Evolutionary conservation across 2,329 filamentous ascomycete species (phyloP).

Genomic region (Cladosporium sp.): DNA sequence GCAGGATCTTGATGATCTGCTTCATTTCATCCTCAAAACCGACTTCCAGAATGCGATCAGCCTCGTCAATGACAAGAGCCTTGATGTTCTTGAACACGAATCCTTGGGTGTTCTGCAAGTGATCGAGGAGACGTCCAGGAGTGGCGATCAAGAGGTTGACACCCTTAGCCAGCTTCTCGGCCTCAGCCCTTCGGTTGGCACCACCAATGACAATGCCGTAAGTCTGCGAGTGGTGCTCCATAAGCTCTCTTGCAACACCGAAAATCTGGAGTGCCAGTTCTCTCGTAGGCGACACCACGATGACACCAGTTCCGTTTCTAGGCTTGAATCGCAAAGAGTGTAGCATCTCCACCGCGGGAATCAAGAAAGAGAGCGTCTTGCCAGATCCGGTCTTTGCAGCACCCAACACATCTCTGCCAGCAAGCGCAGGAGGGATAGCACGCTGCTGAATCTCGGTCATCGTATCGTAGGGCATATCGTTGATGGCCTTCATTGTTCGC

Average conservation of each 20-base stretch:
- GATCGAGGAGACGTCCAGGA: constrained; percentile 86
- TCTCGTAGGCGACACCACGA: constrained; percentile 87
- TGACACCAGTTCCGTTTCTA: constrained; percentile 83
- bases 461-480: constrained; percentile 86
- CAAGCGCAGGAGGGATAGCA: constrained; percentile 81
- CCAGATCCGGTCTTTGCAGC: constrained; percentile 95
- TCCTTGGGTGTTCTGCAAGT: constrained; percentile 84
- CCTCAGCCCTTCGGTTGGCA: constrained; percentile 84
- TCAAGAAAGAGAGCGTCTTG: constrained; percentile 92
- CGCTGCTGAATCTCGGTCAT: constrained; percentile 95
- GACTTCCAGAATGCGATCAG: constrained; percentile 92
- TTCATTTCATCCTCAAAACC: constrained; percentile 99
- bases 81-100: constrained; percentile 92
- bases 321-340: constrained; percentile 89
- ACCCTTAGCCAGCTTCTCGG: constrained; percentile 88
- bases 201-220: constrained; percentile 96
- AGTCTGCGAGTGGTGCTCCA: constrained; percentile 90
- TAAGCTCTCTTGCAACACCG: constrained; percentile 86
- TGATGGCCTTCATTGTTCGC: constrained; percentile 81
- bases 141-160: constrained; percentile 94
- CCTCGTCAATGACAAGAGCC: constrained; percentile 91
- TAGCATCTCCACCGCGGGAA: constrained; percentile 91
- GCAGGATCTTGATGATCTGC: constrained; percentile 90
- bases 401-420: constrained; percentile 87
- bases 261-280: constrained; percentile 96